Evolutionary conservation across 1,284 basidiomycete genomes (phyloP).

Genomic region (Rhodotorula sp.): DNA sequence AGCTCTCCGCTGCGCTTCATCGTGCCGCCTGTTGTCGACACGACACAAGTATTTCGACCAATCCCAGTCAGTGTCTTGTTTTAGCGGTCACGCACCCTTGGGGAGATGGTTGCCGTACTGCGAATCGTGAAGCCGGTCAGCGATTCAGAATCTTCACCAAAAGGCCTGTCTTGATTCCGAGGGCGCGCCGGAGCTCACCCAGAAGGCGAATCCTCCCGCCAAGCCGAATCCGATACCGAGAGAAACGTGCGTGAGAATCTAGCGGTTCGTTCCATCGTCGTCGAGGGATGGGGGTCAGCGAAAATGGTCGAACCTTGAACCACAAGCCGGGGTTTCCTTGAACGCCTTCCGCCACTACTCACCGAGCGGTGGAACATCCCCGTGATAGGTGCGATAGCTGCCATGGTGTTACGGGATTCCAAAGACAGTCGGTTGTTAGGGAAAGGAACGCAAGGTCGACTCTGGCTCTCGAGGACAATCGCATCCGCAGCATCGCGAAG

Average conservation of each 20-base stretch:
- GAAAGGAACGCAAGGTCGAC: no score
- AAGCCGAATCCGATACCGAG: conserved; percentile 18
- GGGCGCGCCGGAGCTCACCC: neutral
- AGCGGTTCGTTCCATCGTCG: neutral
- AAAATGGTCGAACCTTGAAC: no score
- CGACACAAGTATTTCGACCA: neutral
- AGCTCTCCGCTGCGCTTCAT: neutral
- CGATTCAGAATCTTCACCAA: neutral
- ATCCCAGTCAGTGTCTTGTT: neutral
- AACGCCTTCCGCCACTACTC: no score
- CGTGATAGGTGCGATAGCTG: conserved; percentile 27
- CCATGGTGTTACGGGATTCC: conserved; percentile 8
- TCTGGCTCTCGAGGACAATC: neutral
- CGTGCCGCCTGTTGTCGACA: neutral
- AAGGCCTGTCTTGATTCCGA: neutral
- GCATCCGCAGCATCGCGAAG: conserved; percentile 1
- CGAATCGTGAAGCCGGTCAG: neutral
- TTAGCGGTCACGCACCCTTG: neutral
- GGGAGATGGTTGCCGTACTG: neutral
- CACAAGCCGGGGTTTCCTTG: no score
- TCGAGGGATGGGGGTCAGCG: neutral
- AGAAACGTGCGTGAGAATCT: conserved; percentile 17
- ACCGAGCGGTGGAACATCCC: conserved; percentile 22
- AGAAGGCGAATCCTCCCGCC: conserved; percentile 21
- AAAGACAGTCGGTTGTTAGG: neutral